phyloP scores from a whole-genome alignment of 345 rosid species.

The Eutrema heterophyllum region DNA sequence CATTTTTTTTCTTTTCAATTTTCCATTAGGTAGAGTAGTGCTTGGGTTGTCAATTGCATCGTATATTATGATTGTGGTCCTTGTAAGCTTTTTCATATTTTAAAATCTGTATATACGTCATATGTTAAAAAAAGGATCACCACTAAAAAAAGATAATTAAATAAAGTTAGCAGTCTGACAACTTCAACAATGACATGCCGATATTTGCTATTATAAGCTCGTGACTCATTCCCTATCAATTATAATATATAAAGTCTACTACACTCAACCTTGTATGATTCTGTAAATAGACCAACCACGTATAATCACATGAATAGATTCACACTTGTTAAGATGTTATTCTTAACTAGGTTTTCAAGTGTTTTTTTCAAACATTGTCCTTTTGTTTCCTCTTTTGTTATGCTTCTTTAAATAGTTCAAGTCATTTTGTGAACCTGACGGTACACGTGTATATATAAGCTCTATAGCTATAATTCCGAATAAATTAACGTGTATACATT shows the following conservation, averaged over 20 bases:
- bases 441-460: not conserved
- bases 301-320: slow-evolving; percentile 2
- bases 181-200: slow-evolving; percentile 26
- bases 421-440: not conserved
- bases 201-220: slow-evolving; percentile 29
- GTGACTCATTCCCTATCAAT: slow-evolving; percentile 22
- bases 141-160: not conserved
- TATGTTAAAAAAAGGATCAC: slow-evolving; percentile 3
- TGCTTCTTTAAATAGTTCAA: not conserved
- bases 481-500: not conserved
- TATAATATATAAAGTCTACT: not conserved
- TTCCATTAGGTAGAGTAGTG: slow-evolving; percentile 20
- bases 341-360: slow-evolving; percentile 21
- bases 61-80: slow-evolving; percentile 26
- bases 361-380: not conserved
- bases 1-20: not conserved
- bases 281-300: slow-evolving; percentile 23
- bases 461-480: not conserved
- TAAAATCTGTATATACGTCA: not conserved
- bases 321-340: slow-evolving; percentile 19
- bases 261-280: slow-evolving; percentile 16
- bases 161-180: slow-evolving; percentile 13
- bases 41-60: slow-evolving; percentile 27
- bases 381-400: slow-evolving; percentile 25
- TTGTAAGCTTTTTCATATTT: not conserved